Evolutionary conservation across 768 basidiomycete species (phyloP), one percentile per base, ranked within the genome.

Genomic region (Pulveroboletus sp.): DNA sequence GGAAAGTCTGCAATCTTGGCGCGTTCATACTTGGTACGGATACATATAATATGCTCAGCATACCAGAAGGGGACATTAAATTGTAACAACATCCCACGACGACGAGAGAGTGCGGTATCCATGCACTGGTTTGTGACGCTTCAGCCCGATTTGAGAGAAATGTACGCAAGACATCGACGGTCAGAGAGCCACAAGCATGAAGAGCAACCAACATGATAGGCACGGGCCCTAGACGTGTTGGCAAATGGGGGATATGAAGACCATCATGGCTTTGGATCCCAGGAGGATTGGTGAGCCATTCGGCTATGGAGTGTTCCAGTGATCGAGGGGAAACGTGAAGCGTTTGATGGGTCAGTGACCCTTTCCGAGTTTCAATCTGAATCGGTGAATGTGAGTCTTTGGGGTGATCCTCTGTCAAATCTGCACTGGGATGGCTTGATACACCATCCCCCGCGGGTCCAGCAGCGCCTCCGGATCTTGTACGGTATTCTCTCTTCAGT

Each of bases 11-110:
- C 13, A 43, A 43, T 16, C 37, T 31, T 11, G 31, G 39, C 29
- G 40, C 16, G 23, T 47, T 52, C 42, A 52, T 38, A 25, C 51
- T 34, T 37, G 39, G 40, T 24, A 34, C 21, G 21, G 35, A 34
- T 27, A 40, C 8, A 38, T 14, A 32, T 43, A 48, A 29, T 29
- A 37, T 23, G 39, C 24, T 20, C 10, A n/a, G 32, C 67, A 32
- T 38, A 64, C 84, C 84, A 58, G 71, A 63, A 11, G 74, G 66
- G 25, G 71, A 66, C 69, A 89, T 76, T 53, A 87, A 72, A 60
- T 90, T 89, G 64, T 90, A 90, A 63, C 88, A 90, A 52, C 88
- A 90, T 4, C 88, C 87, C 14, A 89, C 86, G 8, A 81, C 74
- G 36, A 86, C 74, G 1, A 79, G 70, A 3, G 72, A 80, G 14